Base-by-base conservation (phyloP, 176 grass and related monocot species). In the Stipa capillata region DNA sequence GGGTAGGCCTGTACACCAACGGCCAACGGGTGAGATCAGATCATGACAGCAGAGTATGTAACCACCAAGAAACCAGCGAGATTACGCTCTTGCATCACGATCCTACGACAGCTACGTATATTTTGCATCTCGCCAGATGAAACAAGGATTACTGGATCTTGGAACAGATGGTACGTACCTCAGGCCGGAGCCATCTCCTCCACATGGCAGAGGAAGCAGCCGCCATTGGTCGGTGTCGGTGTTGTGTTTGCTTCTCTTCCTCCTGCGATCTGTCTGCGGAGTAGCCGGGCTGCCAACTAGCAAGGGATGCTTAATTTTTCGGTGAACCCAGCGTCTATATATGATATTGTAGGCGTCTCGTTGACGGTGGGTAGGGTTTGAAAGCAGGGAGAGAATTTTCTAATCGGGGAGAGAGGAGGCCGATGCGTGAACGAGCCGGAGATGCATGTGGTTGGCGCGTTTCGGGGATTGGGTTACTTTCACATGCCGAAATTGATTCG, bases 1-100 rank as follows among this genome's bases (percentile, higher is more conserved):
- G 88, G 91, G 34, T 87, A 93, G 25, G 85, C 91, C 90, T 93
- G 10, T 5, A 16, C 2, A 35, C 14, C 14, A 33, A 33, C 12
- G 1, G 13, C 8, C 73, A 27, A 52, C 1, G 1, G 0, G 16
- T 1, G 15, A 25, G 23, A 29, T 31, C 27, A 29, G 53, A 55
- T 24, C 53, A 20, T 6, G 21, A 7, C 18, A 23, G 11, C n/a
- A n/a, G 33, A 36, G 7, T 15, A 33, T 15, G 17, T 8, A 37
- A 6, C 17, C 18, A 10, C 28, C n/a, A 17, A 37, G 11, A 65
- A 28, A 27, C 23, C 24, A 57, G 23, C 9, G 52, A 28, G 24
- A 28, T 57, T 5, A 13, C 6, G n/a, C n/a, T n/a, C n/a, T n/a
- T n/a, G n/a, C n/a, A 4, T n/a, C 49, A 8, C 49, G 14, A 8